Evolutionary conservation across 2,329 filamentous ascomycete species (phyloP).

Genomic region (Neofusicoccum kwambonambiense): DNA sequence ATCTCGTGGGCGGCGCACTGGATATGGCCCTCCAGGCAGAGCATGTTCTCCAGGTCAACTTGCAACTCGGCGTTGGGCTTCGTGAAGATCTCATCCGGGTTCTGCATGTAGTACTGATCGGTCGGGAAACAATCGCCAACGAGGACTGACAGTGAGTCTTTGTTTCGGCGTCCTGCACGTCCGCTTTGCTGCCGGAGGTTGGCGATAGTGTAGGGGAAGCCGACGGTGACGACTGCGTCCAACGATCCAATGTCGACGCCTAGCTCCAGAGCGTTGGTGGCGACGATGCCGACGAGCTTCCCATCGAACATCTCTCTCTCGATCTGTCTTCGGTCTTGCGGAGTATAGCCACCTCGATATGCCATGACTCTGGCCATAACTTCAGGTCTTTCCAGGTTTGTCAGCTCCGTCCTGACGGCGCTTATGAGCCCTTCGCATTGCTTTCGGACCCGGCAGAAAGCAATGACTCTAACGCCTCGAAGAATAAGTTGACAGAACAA

Average conservation of each 20-base stretch:
- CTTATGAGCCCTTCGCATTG: slow-evolving; percentile 82
- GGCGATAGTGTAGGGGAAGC: slow-evolving; percentile 93
- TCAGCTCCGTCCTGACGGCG: slow-evolving; percentile 76
- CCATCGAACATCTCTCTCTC: slow-evolving; percentile 97
- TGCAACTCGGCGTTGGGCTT: slow-evolving; percentile 86
- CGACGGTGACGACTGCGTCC: slow-evolving; percentile 90
- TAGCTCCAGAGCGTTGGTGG: slow-evolving; percentile 87
- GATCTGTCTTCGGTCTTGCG: slow-evolving; percentile 82
- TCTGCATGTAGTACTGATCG: slow-evolving; percentile 96
- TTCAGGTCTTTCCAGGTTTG: slow-evolving; percentile 69
- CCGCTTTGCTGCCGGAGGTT: slow-evolving; percentile 95
- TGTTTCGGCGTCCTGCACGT: slow-evolving; percentile 85
- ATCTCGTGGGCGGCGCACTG: slow-evolving; percentile 96
- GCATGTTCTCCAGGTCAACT: slow-evolving; percentile 87
- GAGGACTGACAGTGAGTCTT: slow-evolving; percentile 85
- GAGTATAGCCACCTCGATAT: slow-evolving; percentile 91
- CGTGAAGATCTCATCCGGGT: slow-evolving; percentile 89
- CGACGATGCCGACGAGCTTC: slow-evolving; percentile 87
- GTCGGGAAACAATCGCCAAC: slow-evolving; percentile 87
- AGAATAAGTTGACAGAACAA: slow-evolving; percentile 88
- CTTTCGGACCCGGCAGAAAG: slow-evolving; percentile 85
- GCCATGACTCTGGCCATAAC: slow-evolving; percentile 83
- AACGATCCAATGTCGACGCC: slow-evolving; percentile 94
- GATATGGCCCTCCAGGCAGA: slow-evolving; percentile 88
- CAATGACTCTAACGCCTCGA: slow-evolving; percentile 85